A percentile compares a stretch with the other conserved stretches of the same genome.
Evolutionary conservation across 805 yeast genomes (phyloP).

Genomic region (Yueomyces sp.): DNA sequence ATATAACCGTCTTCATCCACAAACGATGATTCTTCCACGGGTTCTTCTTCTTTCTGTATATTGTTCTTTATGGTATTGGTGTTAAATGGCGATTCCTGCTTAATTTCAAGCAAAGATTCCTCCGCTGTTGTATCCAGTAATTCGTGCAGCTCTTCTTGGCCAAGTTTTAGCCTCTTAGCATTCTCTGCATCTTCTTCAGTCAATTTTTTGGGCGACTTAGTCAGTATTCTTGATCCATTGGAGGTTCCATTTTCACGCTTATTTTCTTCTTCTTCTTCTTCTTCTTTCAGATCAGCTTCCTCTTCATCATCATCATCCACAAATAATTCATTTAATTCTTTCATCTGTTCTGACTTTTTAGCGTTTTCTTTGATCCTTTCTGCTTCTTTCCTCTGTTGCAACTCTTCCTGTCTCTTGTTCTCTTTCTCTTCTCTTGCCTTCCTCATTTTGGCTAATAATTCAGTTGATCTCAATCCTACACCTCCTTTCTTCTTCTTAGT

Average conservation of each 20-base stretch:
- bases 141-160: slow-evolving; percentile 13
- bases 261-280: background rate
- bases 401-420: slow-evolving; percentile 14
- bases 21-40: slow-evolving; percentile 6
- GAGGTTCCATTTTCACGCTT: background rate
- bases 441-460: slow-evolving; percentile 20
- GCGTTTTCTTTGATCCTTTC: slow-evolving; percentile 11
- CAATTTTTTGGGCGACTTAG: background rate
- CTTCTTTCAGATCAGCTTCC: background rate
- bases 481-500: slow-evolving; percentile 3
- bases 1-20: slow-evolving; percentile 24
- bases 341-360: slow-evolving; percentile 18
- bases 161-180: background rate
- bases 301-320: slow-evolving; percentile 16
- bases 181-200: background rate
- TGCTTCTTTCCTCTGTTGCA: slow-evolving; percentile 12
- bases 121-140: slow-evolving; percentile 22
- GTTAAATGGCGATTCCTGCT: slow-evolving; percentile 1
- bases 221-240: too few species aligned
- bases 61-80: background rate
- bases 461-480: slow-evolving; percentile 20
- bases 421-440: slow-evolving; percentile 21
- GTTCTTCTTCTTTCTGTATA: background rate
- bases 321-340: slow-evolving; percentile 17
- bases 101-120: slow-evolving; percentile 15